phyloP scores from a whole-genome alignment of 352 stramenopile species.

The Pythium myriotylum region DNA sequence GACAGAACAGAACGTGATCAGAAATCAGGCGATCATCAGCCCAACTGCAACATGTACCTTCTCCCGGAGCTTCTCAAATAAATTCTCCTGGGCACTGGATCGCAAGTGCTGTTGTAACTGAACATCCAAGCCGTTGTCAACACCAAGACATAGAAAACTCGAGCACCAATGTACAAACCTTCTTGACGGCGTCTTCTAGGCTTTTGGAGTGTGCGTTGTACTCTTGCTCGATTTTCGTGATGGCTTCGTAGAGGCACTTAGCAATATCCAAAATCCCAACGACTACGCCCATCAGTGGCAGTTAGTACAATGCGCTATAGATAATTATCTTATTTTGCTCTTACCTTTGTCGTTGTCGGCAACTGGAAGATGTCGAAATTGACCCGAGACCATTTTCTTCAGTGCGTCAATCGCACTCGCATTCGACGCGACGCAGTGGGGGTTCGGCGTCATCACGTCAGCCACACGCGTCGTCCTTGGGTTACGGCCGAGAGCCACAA shows the following conservation, averaged over 20 bases:
- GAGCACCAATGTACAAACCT: conserved; percentile 38
- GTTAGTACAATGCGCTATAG: no score
- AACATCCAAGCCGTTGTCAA: not conserved
- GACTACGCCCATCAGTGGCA: conserved; percentile 45
- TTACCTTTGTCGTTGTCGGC: conserved; percentile 85
- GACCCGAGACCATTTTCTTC: conserved; percentile 95
- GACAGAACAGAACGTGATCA: not conserved
- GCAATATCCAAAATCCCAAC: conserved; percentile 98
- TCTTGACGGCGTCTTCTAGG: conserved; percentile 75
- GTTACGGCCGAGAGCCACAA: conserved; percentile 90
- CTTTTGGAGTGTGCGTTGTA: conserved; percentile 76
- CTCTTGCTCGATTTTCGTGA: conserved; percentile 94
- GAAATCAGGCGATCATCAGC: conserved; percentile 2
- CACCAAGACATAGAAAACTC: no score
- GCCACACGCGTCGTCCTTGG: conserved; percentile 73
- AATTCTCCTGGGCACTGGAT: conserved; percentile 51
- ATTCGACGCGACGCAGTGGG: conserved; percentile 92
- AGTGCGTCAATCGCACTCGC: conserved; percentile 96
- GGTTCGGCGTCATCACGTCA: conserved; percentile 95
- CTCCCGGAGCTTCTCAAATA: conserved; percentile 83
- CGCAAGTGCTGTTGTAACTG: conserved; percentile 65
- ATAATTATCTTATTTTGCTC: no score
- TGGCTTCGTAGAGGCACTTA: conserved; percentile 98
- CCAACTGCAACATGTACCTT: conserved; percentile 42
- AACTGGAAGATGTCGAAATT: conserved; percentile 97